Evolutionary conservation across 2,329 filamentous ascomycete genomes (phyloP), one percentile per base, ranked within the genome.

Genomic region (Sporothrix pseudoabietina): DNA sequence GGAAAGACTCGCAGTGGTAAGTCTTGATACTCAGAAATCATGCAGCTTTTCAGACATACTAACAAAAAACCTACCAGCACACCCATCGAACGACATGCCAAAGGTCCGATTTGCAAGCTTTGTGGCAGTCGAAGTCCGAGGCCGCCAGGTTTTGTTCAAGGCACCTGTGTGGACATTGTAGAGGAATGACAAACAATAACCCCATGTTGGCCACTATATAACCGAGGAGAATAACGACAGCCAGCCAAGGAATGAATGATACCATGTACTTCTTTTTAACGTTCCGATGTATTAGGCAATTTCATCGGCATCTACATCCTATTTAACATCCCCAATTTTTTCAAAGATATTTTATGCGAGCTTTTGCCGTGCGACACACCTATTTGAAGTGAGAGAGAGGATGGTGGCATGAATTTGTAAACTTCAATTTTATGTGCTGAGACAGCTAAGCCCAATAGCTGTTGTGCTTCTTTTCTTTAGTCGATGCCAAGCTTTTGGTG

Each of bases 21-120:
- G 76, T 72, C 3, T 49, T n/a, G 22, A 9, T 35, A 49, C 14
- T 6, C 3, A 19, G 44, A 54, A 54, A 26, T 6, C 52, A 54
- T 54, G 52, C 8, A 26, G 10, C 22, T 26, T 55, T 44, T 10
- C 55, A 41, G 26, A 59, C 26, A n/a, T n/a, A 5, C 66, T 69
- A 39, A 69, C 66, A 39, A 52, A 52, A n/a, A 7, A 9, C 22
- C 35, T 35, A 35, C 35, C 35, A 77, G 76, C 70, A 14, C 77
- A 82, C 59, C 78, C 79, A 71, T 79, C 82, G 65, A 86, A 85
- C 79, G 86, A 88, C 70, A 77, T 80, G 47, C 83, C 79, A 76
- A 90, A 88, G 76, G 89, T 95, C 72, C 89, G 92, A 57, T 92
- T 94, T 80, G 90, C 92, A 1, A 91, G 90, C 5, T 95, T 94